Evolutionary conservation across 2,329 filamentous ascomycete species (phyloP).

Genomic region (Colletotrichum sp.): DNA sequence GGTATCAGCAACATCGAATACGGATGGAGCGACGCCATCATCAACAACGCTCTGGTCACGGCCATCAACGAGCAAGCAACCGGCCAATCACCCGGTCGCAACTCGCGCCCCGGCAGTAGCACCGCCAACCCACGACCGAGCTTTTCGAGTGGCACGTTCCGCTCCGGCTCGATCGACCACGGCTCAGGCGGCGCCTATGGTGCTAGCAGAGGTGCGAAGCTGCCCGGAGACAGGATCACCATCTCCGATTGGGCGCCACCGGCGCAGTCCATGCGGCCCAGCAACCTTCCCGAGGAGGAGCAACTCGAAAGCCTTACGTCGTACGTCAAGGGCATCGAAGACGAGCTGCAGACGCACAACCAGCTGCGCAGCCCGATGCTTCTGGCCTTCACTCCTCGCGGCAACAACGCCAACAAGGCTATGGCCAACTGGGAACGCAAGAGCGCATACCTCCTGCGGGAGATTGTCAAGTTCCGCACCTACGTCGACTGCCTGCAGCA

Average conservation of each 20-base stretch:
- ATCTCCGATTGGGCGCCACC: conserved; percentile 92
- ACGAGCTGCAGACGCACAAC: conserved; percentile 86
- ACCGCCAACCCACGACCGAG: conserved; percentile 46
- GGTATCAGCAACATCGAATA: conserved; percentile 98
- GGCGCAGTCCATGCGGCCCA: conserved; percentile 87
- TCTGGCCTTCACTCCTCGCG: conserved; percentile 85
- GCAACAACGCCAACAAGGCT: conserved; percentile 80
- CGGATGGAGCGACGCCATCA: conserved; percentile 88
- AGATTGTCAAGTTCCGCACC: conserved; percentile 96
- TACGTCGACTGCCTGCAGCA: conserved; percentile 86
- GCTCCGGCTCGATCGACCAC: conserved; percentile 68
- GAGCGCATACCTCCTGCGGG: conserved; percentile 85
- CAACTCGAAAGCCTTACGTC: conserved; percentile 76
- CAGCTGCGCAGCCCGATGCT: conserved; percentile 86
- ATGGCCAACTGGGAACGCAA: conserved; percentile 99
- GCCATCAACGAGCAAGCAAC: conserved; percentile 54
- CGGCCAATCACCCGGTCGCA: conserved; percentile 33
- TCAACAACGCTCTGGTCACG: conserved; percentile 64
- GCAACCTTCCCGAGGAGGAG: conserved; percentile 77
- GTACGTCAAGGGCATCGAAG: conserved; percentile 87
- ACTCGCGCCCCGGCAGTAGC: conserved; percentile 57
- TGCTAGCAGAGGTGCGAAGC: conserved; percentile 56
- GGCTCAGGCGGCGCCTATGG: conserved; percentile 26
- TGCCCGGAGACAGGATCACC: conserved; percentile 83
- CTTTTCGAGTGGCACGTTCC: conserved; percentile 56